A percentile compares a stretch with the other conserved stretches of the same genome.
phyloP scores from a whole-genome alignment of 2,329 filamentous ascomycete species.

The Periconia sp. region DNA sequence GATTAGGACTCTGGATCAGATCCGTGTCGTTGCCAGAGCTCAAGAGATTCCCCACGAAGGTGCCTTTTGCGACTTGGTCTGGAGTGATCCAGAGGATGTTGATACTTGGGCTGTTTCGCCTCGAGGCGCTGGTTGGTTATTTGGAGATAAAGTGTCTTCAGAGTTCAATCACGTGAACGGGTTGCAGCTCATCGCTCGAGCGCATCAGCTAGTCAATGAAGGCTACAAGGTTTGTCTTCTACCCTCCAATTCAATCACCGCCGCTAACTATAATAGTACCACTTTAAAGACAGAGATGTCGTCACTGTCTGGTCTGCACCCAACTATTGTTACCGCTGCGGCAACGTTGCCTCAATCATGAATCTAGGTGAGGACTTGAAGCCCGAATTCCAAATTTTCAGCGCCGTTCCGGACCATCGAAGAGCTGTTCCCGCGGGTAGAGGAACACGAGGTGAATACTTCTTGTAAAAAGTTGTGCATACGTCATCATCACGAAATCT shows the following conservation, averaged over 20 bases:
- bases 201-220: slow-evolving; percentile 78
- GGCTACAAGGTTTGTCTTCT: slow-evolving; percentile 66
- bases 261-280: slow-evolving; percentile 65
- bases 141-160: slow-evolving; percentile 74
- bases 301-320: slow-evolving; percentile 93
- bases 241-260: not conserved
- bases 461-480: slow-evolving; percentile 48
- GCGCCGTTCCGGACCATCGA: slow-evolving; percentile 84
- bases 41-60: slow-evolving; percentile 99
- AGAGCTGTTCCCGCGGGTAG: slow-evolving; percentile 75
- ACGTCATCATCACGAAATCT: slow-evolving; percentile 14
- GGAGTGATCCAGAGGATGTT: slow-evolving; percentile 80
- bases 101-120: slow-evolving; percentile 74
- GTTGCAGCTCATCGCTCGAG: slow-evolving; percentile 72
- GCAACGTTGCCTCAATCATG: slow-evolving; percentile 81
- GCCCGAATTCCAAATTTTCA: slow-evolving; percentile 92
- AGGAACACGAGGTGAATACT: slow-evolving; percentile 58
- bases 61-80: slow-evolving; percentile 96
- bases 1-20: slow-evolving; percentile 91
- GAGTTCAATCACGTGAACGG: slow-evolving; percentile 77
- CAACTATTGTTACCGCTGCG: slow-evolving; percentile 66
- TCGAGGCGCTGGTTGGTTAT: slow-evolving; percentile 71
- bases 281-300: slow-evolving; percentile 94
- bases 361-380: slow-evolving; percentile 91
- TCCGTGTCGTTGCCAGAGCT: slow-evolving; percentile 72